phyloP scores from a whole-genome alignment of 768 basidiomycete species.

The Mycena floridula region DNA sequence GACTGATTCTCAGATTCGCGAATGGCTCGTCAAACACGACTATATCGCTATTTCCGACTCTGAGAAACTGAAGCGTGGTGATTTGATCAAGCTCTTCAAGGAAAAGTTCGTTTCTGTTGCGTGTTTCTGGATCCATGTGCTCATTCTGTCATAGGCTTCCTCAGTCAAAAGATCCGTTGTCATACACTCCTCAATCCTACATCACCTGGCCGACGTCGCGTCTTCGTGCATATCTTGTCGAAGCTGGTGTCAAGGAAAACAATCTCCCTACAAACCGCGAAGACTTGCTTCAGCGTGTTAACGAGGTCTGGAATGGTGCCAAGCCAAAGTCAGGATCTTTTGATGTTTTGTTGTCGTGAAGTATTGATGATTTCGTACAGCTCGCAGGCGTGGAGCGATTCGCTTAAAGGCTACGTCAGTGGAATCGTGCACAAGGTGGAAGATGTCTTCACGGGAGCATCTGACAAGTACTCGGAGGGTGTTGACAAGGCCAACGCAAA shows the following conservation, averaged over 20 bases:
- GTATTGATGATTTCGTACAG: background rate
- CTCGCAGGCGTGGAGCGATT: background rate
- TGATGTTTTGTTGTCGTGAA: no score
- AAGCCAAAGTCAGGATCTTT: no score
- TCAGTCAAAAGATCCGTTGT: conserved; percentile 22
- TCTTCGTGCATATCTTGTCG: conserved; percentile 82
- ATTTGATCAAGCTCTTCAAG: conserved; percentile 67
- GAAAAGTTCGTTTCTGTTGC: conserved; percentile 62
- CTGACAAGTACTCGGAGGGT: background rate
- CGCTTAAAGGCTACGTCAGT: background rate
- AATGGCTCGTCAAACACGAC: conserved; percentile 71
- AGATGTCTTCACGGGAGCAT: background rate
- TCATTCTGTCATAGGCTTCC: background rate
- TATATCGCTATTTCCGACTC: conserved; percentile 51
- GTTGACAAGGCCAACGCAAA: background rate
- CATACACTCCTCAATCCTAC: conserved; percentile 49
- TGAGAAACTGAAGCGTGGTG: conserved; percentile 61
- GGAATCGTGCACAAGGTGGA: background rate
- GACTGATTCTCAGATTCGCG: conserved; percentile 65
- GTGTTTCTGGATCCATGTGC: conserved; percentile 12
- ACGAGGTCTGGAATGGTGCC: background rate
- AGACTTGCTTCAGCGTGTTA: background rate
- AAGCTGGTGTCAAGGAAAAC: conserved; percentile 68
- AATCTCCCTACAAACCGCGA: conserved; percentile 50
- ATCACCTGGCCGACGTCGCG: conserved; percentile 91